Evolutionary conservation across 345 rosid species (phyloP), one percentile per base, ranked within the genome.

Genomic region (Noccaea caerulescens): DNA sequence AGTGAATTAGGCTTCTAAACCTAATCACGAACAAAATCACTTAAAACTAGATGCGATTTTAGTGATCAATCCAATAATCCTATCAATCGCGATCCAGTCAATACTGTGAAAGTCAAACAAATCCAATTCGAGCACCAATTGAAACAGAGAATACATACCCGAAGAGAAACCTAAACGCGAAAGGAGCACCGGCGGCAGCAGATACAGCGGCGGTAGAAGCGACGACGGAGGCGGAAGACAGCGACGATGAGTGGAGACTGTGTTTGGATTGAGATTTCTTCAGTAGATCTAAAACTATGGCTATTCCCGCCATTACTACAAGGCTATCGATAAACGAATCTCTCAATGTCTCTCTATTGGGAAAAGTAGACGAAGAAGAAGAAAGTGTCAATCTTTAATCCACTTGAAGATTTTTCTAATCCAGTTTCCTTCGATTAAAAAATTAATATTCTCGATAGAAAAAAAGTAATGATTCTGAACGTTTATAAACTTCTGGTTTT

Each of bases 251-350:
- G 83, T 86, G 86, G n/a, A 83, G 49, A 45, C 75, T 54, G 18
- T 83, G 86, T 70, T 89, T 44, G 58, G 88, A 66, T 30, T 85
- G 88, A 72, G 86, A 85, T 80, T 83, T 91, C 89, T 82, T 77
- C 54, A 85, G 71, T 49, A 91, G 89, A 87, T 94, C 99, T 66
- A 88, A 77, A 32, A 88, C 68, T 72, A 91, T 54, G 8, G 96
- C 87, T 71, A 89, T 81, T 73, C 98, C 98, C 78, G 89, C 90
- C 99, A 94, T 94, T 66, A 77, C 68, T 66, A 49, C 38, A 58
- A 53, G 58, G 10, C 69, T 27, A 27, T 27, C 23, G 23, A 20
- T 60, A 13, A 58, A 30, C 36, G 38, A 68, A 16, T 55, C 63
- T 68, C 50, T n/a, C n/a, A 12, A 65, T 12, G 58, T n/a, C 44